Percentiles rank a stretch among this genome's conserved stretches.
Conservation (phyloP, 1,284 basidiomycete genomes). For the Moesziomyces sp. region DNA sequence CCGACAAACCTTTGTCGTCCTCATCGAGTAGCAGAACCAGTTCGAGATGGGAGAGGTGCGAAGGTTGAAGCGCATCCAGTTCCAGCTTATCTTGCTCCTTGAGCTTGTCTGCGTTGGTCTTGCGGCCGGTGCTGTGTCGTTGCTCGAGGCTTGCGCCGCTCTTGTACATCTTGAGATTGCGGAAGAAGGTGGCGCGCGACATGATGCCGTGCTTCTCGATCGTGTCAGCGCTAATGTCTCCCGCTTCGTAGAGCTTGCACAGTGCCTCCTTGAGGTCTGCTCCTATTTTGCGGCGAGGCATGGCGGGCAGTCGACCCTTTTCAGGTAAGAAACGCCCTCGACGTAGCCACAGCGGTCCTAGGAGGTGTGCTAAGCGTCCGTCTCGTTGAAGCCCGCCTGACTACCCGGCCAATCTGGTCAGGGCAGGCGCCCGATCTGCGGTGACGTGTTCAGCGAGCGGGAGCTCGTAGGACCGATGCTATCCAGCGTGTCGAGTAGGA, state of each 20-base stretch:
- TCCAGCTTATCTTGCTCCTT: constrained; percentile 40
- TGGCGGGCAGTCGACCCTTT: constrained; percentile 3
- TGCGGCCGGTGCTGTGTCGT: constrained; percentile 47
- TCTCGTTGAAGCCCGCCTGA: no score
- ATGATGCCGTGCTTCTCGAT: constrained; percentile 54
- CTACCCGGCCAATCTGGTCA: no score
- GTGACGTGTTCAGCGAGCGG: no score
- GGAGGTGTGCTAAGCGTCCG: not conserved
- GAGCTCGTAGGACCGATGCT: no score
- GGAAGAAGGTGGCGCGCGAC: constrained; percentile 50
- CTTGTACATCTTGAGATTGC: constrained; percentile 50
- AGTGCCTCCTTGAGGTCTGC: constrained; percentile 53
- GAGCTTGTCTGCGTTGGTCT: constrained; percentile 51
- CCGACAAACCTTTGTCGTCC: constrained; percentile 9
- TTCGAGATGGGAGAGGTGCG: constrained; percentile 29
- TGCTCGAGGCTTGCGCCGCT: constrained; percentile 47
- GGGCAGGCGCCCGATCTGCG: no score
- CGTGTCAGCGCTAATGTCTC: constrained; percentile 46
- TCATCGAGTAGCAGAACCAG: constrained; percentile 32
- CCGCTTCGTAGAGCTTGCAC: constrained; percentile 52
- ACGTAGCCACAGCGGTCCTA: not conserved
- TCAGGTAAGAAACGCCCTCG: not conserved
- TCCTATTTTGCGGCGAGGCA: constrained; percentile 51
- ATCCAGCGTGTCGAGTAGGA: not conserved
- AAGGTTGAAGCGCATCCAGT: constrained; percentile 33